Percentiles rank a stretch among this genome's conserved stretches.
Conservation (phyloP, 2,329 filamentous ascomycete genomes). For the Scopulariopsis brevicaulis region DNA sequence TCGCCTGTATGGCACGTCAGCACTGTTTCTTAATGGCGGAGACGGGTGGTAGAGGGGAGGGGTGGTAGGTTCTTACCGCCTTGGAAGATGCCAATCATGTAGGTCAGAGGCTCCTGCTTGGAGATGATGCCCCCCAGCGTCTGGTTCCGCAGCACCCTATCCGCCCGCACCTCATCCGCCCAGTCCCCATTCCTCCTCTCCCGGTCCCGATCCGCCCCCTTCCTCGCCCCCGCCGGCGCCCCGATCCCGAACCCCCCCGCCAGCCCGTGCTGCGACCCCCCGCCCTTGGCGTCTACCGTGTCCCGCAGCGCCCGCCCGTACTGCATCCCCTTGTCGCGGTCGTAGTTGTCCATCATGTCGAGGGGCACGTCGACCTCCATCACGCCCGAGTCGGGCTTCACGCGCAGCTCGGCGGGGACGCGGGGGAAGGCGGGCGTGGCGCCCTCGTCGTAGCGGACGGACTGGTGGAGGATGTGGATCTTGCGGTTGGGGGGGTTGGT, state of each 20-base stretch:
- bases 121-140: slow-evolving; percentile 76
- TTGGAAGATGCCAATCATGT: slow-evolving; percentile 89
- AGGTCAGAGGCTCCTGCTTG: slow-evolving; percentile 59
- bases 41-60: neutral
- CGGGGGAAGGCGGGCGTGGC: slow-evolving; percentile 36
- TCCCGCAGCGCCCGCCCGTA: slow-evolving; percentile 70
- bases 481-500: slow-evolving; percentile 48
- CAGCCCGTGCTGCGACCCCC: slow-evolving; percentile 52
- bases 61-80: slow-evolving; percentile 45
- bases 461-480: slow-evolving; percentile 80
- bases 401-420: slow-evolving; percentile 61
- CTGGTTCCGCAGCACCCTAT: slow-evolving; percentile 66
- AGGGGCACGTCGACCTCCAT: slow-evolving; percentile 88
- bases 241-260: slow-evolving; percentile 63
- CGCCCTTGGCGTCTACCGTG: slow-evolving; percentile 44
- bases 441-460: slow-evolving; percentile 58
- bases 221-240: slow-evolving; percentile 23
- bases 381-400: slow-evolving; percentile 75
- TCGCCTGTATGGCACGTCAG: slow-evolving; percentile 44
- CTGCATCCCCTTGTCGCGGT: slow-evolving; percentile 67
- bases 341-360: slow-evolving; percentile 62
- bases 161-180: slow-evolving; percentile 54
- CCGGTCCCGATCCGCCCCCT: slow-evolving; percentile 20
- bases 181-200: slow-evolving; percentile 42
- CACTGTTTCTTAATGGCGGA: neutral